These are phyloP conservation scores for Candida maesae DNA, from an alignment of 805 yeast species.

Conservation along the genomic window DNA sequence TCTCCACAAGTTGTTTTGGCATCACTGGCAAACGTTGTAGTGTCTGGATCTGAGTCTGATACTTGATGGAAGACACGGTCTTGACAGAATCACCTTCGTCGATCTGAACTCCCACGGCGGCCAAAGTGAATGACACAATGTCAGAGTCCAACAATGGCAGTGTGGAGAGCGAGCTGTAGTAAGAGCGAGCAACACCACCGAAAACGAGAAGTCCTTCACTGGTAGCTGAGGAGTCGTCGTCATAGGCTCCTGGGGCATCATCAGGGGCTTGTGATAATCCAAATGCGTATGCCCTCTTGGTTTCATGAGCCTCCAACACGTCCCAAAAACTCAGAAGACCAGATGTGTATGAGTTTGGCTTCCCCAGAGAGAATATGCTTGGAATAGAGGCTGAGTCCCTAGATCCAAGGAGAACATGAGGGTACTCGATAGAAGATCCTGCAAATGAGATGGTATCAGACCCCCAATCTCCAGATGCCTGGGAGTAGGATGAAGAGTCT, in stretches of 20 bases:
- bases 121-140: conserved; percentile 10
- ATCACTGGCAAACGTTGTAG: conserved; percentile 8
- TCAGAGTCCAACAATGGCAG: conserved; percentile 9
- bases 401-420: conserved; percentile 11
- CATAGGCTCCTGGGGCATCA: conserved; percentile 11
- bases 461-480: conserved; percentile 11
- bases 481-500: conserved; percentile 3
- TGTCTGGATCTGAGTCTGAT: conserved; percentile 9
- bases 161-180: conserved; percentile 9
- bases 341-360: conserved; percentile 5
- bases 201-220: conserved; percentile 9
- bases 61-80: conserved; percentile 7
- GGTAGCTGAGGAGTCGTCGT: conserved; percentile 2
- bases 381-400: conserved; percentile 4
- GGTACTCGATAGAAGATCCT: conserved; percentile 4
- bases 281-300: conserved; percentile 4
- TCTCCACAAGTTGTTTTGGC: conserved; percentile 11
- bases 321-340: conserved; percentile 8
- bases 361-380: conserved; percentile 10
- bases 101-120: conserved; percentile 8
- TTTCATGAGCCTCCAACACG: neutral
- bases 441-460: conserved; percentile 9
- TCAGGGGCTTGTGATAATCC: conserved; percentile 12
- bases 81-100: conserved; percentile 1
- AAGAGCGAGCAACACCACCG: conserved; percentile 13